Evolutionary conservation across 768 basidiomycete genomes (phyloP).

Genomic region (Lactarius quietus): DNA sequence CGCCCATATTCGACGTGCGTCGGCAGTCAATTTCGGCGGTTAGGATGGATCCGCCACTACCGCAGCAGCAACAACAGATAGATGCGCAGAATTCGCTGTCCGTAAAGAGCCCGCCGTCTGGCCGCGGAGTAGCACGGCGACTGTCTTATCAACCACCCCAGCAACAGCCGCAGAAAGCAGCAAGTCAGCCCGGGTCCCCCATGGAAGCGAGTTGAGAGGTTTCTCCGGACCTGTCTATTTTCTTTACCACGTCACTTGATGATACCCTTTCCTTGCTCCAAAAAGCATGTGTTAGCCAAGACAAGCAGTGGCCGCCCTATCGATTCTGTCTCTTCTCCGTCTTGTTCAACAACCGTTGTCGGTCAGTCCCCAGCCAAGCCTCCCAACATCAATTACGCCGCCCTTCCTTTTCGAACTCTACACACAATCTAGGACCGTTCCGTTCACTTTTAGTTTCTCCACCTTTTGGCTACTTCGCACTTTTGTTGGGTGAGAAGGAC

Average conservation of each 20-base stretch:
- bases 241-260: constrained; percentile 1
- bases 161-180: background rate
- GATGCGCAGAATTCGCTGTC: constrained; percentile 8
- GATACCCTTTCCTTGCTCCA: constrained; percentile 10
- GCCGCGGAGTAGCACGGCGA: constrained; percentile 3
- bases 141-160: constrained; percentile 11
- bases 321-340: background rate
- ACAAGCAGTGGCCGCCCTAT: background rate
- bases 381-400: background rate
- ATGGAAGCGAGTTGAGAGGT: constrained; percentile 15
- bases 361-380: background rate
- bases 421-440: constrained; percentile 18
- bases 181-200: constrained; percentile 18
- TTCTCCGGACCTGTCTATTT: background rate
- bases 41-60: constrained; percentile 43
- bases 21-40: constrained; percentile 48
- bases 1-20: constrained; percentile 45
- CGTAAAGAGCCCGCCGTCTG: constrained; percentile 12
- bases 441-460: constrained; percentile 4
- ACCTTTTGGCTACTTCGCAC: background rate
- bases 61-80: constrained; percentile 26
- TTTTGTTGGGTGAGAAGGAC: constrained; percentile 15
- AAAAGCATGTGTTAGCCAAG: constrained; percentile 9
- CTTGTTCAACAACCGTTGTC: background rate
- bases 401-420: background rate